Evolutionary conservation across 2,329 filamentous ascomycete genomes (phyloP).

Genomic region (Apiospora aurea): DNA sequence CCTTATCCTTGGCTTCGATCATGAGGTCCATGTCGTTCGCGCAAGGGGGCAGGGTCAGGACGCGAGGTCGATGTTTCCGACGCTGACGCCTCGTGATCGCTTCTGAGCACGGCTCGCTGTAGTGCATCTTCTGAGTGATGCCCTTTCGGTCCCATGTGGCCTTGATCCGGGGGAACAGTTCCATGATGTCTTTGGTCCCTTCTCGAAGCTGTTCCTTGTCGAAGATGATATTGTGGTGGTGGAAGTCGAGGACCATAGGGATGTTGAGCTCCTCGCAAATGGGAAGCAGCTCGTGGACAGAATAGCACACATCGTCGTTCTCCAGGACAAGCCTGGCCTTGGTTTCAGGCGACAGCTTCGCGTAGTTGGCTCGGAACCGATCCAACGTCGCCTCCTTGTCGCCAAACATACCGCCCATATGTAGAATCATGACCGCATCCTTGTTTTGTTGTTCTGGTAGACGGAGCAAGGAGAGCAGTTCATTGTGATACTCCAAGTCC

Average conservation of each 20-base stretch:
- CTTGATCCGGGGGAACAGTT: constrained; percentile 76
- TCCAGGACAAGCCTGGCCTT: constrained; percentile 87
- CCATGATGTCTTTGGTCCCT: constrained; percentile 82
- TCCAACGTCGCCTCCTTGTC: constrained; percentile 82
- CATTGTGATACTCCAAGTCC: constrained; percentile 87
- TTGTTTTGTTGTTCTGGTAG: constrained; percentile 80
- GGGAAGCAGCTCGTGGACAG: constrained; percentile 88
- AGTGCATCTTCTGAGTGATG: constrained; percentile 97
- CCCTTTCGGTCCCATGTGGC: constrained; percentile 84
- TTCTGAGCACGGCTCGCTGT: constrained; percentile 80
- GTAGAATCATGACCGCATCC: constrained; percentile 92
- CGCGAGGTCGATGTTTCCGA: constrained; percentile 84
- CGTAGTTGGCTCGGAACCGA: constrained; percentile 80
- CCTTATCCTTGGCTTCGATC: constrained; percentile 99
- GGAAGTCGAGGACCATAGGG: constrained; percentile 88
- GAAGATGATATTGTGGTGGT: constrained; percentile 95
- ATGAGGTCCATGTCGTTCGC: constrained; percentile 89
- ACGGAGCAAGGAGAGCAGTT: constrained; percentile 79
- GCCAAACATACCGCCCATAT: constrained; percentile 91
- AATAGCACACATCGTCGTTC: constrained; percentile 93
- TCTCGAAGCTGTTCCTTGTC: constrained; percentile 76
- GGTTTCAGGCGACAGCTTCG: constrained; percentile 68
- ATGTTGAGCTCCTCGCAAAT: constrained; percentile 95
- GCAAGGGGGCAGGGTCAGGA: constrained; percentile 83
- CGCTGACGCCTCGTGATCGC: constrained; percentile 80